phyloP scores from a whole-genome alignment of 306 rosid species.

The Trifolium repens region DNA sequence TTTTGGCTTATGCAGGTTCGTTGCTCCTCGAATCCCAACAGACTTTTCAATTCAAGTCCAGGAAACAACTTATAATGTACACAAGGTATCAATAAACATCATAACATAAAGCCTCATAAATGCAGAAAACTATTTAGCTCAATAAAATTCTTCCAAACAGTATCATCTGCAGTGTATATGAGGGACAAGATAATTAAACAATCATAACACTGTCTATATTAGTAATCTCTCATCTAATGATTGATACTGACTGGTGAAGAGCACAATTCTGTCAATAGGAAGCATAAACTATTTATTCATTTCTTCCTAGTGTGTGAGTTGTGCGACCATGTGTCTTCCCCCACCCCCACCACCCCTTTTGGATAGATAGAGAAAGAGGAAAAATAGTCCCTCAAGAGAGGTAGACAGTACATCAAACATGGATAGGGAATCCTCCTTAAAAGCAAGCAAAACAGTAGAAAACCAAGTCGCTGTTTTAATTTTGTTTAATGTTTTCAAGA shows the following conservation, averaged over 20 bases:
- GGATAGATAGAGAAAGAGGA: background rate
- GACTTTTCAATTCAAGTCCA: conserved; percentile 77
- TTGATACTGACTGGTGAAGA: conserved; percentile 38
- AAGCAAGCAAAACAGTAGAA: conserved; percentile 36
- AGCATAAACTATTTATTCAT: conserved; percentile 6
- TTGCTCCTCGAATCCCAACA: conserved; percentile 80
- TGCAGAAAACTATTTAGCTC: conserved; percentile 25
- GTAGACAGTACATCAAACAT: conserved; percentile 31
- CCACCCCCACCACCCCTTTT: background rate
- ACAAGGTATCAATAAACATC: conserved; percentile 68
- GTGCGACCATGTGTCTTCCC: conserved; percentile 1
- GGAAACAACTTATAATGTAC: conserved; percentile 72
- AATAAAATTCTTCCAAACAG: conserved; percentile 19
- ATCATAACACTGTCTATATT: conserved; percentile 15
- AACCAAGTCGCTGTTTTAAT: background rate
- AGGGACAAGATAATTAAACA: conserved; percentile 25
- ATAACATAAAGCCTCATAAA: conserved; percentile 3
- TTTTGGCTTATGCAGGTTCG: conserved; percentile 65
- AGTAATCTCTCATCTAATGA: conserved; percentile 33
- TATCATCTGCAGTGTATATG: conserved; percentile 9
- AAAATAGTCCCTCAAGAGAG: background rate
- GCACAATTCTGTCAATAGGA: conserved; percentile 29
- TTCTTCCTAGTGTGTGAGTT: conserved; percentile 11
- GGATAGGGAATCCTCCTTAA: conserved; percentile 26
- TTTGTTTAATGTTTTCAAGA: conserved; percentile 1